Evolutionary conservation across 345 rosid genomes (phyloP).

Genomic region (Acer negundo): DNA sequence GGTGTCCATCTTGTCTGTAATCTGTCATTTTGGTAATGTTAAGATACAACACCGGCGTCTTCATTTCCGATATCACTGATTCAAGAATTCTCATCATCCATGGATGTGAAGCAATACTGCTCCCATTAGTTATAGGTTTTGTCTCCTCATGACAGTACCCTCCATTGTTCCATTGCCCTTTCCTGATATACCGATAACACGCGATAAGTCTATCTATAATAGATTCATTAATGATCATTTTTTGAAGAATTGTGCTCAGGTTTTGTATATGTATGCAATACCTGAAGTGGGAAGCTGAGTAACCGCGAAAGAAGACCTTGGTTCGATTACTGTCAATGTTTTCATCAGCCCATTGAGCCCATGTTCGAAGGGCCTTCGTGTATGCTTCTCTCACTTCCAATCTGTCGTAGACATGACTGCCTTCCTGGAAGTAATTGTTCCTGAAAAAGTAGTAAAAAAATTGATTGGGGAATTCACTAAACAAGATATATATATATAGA

Average conservation of each 20-base stretch:
- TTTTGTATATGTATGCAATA: neutral
- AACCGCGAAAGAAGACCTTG: slow-evolving; percentile 68
- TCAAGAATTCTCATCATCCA: slow-evolving; percentile 73
- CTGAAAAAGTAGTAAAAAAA: slow-evolving; percentile 25
- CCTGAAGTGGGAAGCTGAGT: slow-evolving; percentile 87
- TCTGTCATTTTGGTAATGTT: slow-evolving; percentile 74
- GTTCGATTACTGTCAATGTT: slow-evolving; percentile 53
- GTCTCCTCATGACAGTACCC: slow-evolving; percentile 58
- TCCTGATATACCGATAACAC: slow-evolving; percentile 36
- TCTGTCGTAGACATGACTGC: slow-evolving; percentile 48
- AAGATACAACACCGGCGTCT: slow-evolving; percentile 65
- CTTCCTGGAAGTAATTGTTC: slow-evolving; percentile 68
- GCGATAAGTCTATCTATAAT: slow-evolving; percentile 6
- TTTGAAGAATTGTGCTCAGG: neutral
- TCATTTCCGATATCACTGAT: slow-evolving; percentile 66
- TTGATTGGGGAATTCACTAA: too few relatives aligned
- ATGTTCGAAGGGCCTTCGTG: slow-evolving; percentile 63
- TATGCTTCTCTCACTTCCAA: slow-evolving; percentile 62
- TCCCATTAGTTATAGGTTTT: slow-evolving; percentile 47
- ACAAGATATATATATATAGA: too few relatives aligned
- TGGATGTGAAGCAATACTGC: slow-evolving; percentile 50
- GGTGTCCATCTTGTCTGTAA: slow-evolving; percentile 72
- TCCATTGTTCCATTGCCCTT: slow-evolving; percentile 61
- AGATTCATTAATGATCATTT: too few relatives aligned
- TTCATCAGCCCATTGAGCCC: slow-evolving; percentile 78